Base-by-base conservation (phyloP, 169 alveolate genomes). In the Pseudocohnilembus persalinus region DNA sequence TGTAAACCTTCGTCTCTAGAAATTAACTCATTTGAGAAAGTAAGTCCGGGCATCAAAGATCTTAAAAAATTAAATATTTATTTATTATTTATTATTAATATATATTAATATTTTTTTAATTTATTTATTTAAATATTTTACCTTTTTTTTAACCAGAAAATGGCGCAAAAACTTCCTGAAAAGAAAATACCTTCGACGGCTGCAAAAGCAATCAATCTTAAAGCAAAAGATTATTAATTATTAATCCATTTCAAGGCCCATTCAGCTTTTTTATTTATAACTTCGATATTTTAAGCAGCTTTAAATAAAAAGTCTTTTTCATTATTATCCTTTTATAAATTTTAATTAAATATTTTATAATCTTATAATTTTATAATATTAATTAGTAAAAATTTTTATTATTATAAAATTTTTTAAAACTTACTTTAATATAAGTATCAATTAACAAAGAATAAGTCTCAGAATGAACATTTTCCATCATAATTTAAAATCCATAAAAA, bases 211-310 rank as follows among this genome's bases (percentile, higher is more conserved):
- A 98, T 97, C 27, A 99, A 90, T 83, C 99, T 96, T 84, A 97
- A 99, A 30, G 99, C 99, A 89, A 98, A 99, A 75, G 98, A 91
- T 85, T 97, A 95, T 1, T 95, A 94, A 76, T 92, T 89, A 80
- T 97, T 96, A 92, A 98, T 98, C 99, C 99, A 99, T 88, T 97
- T 98, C 74, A 97, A 91, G 34, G 99, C 99, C 99, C 99, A 98
- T 74, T 95, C 95, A 34, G 99, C 99, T 94, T 98, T 98, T 84
- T 90, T 92, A 73, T 95, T 90, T 27, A 99, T 98, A 0, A 99
- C 99, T 31, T 97, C 98, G 74, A 98, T 94, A 82, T 97, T 98
- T 32, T 94, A 95, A 73, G 98, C 96, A 0, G 99, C 99, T 83
- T 97, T 94, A 93, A 99, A 97, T 30, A 99, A 97, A 86, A 93